A percentile compares a stretch with the other conserved stretches of the same genome.
These are phyloP conservation scores for Fennellomyces sp. DNA, from an alignment of 371 early-diverging fungal species.

Conservation along the genomic window DNA sequence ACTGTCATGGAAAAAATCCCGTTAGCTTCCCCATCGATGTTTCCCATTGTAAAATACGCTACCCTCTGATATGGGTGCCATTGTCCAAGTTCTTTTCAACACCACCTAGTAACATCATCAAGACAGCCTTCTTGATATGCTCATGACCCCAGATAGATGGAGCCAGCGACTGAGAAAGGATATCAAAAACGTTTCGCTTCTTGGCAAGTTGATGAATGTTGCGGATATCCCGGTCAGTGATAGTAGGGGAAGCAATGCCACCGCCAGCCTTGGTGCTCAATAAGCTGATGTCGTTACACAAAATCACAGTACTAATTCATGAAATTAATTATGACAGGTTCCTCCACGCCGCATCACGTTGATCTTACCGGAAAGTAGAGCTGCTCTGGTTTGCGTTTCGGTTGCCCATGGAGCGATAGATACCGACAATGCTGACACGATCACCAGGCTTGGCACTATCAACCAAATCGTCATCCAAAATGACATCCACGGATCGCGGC, in stretches of 20 bases:
- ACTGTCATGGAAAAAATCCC: constrained; percentile 26
- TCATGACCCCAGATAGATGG: constrained; percentile 98
- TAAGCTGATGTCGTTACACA: constrained; percentile 89
- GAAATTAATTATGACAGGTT: background rate
- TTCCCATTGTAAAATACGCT: constrained; percentile 6
- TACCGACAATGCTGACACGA: constrained; percentile 95
- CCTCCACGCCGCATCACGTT: background rate
- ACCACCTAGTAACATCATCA: constrained; percentile 95
- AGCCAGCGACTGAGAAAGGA: constrained; percentile 89
- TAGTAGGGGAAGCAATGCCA: constrained; percentile 56
- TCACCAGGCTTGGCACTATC: constrained; percentile 99
- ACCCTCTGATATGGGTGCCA: constrained; percentile 96
- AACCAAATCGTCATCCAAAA: constrained; percentile 97
- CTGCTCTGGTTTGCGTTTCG: constrained; percentile 77
- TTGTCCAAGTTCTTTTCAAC: constrained; percentile 93
- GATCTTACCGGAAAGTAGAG: constrained; percentile 78
- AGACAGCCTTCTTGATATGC: constrained; percentile 95
- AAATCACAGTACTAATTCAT: constrained; percentile 77
- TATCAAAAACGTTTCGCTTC: constrained; percentile 77
- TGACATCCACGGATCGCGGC: constrained; percentile 96
- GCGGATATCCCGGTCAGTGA: constrained; percentile 82
- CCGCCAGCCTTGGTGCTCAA: constrained; percentile 80
- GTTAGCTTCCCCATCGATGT: constrained; percentile 13
- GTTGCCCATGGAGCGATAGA: constrained; percentile 90
- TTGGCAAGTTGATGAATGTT: constrained; percentile 81